phyloP scores from a whole-genome alignment of 257 asterid species.

The Knoxia roxburghii region DNA sequence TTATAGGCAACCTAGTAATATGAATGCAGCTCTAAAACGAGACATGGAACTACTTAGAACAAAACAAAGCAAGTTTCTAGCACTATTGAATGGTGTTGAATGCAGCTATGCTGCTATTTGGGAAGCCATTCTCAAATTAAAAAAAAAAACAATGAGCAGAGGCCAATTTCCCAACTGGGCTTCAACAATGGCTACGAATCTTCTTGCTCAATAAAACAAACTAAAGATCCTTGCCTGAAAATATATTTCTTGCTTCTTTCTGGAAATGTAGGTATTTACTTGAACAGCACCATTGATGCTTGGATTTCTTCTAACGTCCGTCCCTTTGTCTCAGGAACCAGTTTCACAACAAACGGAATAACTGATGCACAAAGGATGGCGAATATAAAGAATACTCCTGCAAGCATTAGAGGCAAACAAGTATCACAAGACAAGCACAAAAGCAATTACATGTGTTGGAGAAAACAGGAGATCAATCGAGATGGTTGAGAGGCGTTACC shows the following conservation, averaged over 20 bases:
- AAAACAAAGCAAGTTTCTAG: no score
- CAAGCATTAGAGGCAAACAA: neutral
- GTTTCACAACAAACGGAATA: constrained; percentile 43
- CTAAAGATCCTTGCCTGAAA: no score
- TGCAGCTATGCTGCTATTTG: neutral
- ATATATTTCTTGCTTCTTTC: no score
- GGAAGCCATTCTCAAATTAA: neutral
- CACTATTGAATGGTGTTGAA: neutral
- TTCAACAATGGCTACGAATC: no score
- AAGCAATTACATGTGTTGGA: constrained; percentile 46
- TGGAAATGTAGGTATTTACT: neutral
- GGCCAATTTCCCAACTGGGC: neutral
- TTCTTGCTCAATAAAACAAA: no score
- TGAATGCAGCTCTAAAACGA: no score
- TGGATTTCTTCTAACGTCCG: constrained; percentile 64
- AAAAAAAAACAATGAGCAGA: neutral
- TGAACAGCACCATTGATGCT: constrained; percentile 26
- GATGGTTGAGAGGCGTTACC: constrained; percentile 53
- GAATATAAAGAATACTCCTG: constrained; percentile 23
- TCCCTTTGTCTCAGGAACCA: constrained; percentile 91
- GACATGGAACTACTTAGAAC: no score
- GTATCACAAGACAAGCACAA: neutral
- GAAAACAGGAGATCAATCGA: neutral
- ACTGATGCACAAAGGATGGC: constrained; percentile 25
- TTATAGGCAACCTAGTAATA: no score